Conservation (phyloP, 116 monocot species). For the Papilionanthe hybrid region DNA sequence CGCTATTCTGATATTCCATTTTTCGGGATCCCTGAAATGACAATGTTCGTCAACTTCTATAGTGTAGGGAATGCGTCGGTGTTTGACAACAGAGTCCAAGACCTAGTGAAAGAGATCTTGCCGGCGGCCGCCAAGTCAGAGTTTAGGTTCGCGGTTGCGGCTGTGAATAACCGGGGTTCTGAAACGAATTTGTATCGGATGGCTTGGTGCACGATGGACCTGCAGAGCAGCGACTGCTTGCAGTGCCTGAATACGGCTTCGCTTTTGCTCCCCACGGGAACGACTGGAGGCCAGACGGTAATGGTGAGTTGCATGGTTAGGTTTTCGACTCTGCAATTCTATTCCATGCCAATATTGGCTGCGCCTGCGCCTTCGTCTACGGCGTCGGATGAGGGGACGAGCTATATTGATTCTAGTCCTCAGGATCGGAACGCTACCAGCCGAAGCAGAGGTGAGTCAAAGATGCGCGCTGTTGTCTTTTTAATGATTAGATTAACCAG, state of each 20-base stretch:
- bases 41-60: background rate
- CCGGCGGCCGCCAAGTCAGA: background rate
- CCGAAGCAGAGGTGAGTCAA: background rate
- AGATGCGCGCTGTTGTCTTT: too few relatives aligned
- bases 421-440: background rate
- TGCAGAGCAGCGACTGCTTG: background rate
- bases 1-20: slow-evolving; percentile 14
- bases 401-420: background rate
- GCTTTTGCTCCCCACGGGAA: background rate
- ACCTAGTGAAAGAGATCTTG: background rate
- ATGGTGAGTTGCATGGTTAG: background rate
- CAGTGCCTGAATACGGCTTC: background rate
- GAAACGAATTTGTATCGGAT: slow-evolving; percentile 1
- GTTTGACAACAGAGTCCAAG: background rate
- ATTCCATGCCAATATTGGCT: background rate
- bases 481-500: background rate
- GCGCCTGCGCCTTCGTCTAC: background rate
- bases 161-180: background rate
- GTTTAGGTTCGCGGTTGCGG: background rate
- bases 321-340: background rate
- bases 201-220: slow-evolving; percentile 1
- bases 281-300: background rate
- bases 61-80: background rate
- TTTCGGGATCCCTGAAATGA: background rate
- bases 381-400: background rate